Conservation (phyloP, 2,329 filamentous ascomycete genomes). For the Septoria linicola region DNA sequence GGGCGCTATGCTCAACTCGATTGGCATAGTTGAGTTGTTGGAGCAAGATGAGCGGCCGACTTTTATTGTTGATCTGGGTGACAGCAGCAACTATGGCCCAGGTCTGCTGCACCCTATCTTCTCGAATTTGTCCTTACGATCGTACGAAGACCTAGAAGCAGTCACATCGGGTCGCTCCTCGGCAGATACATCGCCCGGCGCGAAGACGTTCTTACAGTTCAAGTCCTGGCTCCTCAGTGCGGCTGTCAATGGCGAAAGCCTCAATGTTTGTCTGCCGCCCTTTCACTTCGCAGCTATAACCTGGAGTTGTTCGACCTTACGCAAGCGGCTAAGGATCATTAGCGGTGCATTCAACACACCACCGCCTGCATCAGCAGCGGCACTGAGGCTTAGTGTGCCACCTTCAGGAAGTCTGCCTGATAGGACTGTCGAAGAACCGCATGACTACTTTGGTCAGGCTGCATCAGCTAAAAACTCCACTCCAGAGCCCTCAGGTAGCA, state of each 20-base stretch:
- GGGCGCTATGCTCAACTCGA: slow-evolving; percentile 56
- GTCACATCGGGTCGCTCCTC: slow-evolving; percentile 53
- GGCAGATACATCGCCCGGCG: slow-evolving; percentile 40
- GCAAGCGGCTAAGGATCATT: slow-evolving; percentile 67
- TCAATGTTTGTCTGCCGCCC: slow-evolving; percentile 55
- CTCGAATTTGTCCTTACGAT: slow-evolving; percentile 65
- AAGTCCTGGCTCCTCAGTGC: slow-evolving; percentile 66
- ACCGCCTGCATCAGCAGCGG: slow-evolving; percentile 21
- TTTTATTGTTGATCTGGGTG: slow-evolving; percentile 69
- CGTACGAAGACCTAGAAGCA: slow-evolving; percentile 56
- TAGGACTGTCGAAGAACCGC: slow-evolving; percentile 22
- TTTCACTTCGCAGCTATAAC: slow-evolving; percentile 62
- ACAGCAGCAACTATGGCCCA: slow-evolving; percentile 55
- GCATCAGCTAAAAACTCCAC: slow-evolving; percentile 9
- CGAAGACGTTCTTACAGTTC: slow-evolving; percentile 60
- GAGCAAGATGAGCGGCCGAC: slow-evolving; percentile 75
- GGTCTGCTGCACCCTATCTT: slow-evolving; percentile 63
- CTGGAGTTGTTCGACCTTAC: slow-evolving; percentile 70
- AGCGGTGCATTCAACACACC: slow-evolving; percentile 49
- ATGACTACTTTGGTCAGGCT: slow-evolving; percentile 33
- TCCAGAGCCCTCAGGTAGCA: slow-evolving; percentile 18
- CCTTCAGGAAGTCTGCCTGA: slow-evolving; percentile 15
- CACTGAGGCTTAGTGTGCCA: slow-evolving; percentile 32
- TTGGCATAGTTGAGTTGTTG: slow-evolving; percentile 70
- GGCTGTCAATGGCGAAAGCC: slow-evolving; percentile 52